phyloP scores from a whole-genome alignment of 441 rosid species.

The Theobroma grandiflorum region DNA sequence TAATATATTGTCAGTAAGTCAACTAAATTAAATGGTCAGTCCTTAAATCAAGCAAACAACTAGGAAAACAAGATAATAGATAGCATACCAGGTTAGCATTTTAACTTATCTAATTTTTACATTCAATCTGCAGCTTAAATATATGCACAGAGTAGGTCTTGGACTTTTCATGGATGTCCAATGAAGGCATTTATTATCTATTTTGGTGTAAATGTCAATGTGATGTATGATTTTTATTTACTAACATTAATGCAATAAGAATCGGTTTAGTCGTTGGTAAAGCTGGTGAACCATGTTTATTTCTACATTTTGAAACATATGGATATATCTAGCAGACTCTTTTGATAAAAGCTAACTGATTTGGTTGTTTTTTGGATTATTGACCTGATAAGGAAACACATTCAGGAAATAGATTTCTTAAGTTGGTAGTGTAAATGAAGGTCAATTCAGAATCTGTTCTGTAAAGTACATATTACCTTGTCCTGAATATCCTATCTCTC shows the following conservation, averaged over 20 bases:
- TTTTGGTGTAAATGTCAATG: constrained; percentile 1
- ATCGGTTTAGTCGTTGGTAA: background rate
- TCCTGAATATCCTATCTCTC: background rate
- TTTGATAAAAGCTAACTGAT: background rate
- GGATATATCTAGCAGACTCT: background rate
- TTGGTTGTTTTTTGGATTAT: background rate
- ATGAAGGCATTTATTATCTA: background rate
- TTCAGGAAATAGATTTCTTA: background rate
- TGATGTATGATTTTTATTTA: background rate
- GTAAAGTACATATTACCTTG: background rate
- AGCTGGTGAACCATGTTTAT: background rate
- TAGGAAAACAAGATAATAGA: background rate
- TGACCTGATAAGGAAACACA: background rate
- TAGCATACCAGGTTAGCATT: background rate
- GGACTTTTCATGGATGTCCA: background rate
- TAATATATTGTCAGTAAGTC: background rate
- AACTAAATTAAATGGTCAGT: background rate
- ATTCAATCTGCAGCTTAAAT: background rate
- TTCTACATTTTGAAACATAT: background rate
- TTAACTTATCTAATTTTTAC: background rate
- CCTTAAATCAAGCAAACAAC: background rate
- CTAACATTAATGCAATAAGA: background rate
- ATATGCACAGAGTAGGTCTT: background rate
- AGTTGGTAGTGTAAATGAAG: background rate
- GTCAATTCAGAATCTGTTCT: background rate